A percentile compares a stretch with the other conserved stretches of the same genome.
These are phyloP conservation scores for Verticillium tricorpus DNA, from an alignment of 2,329 filamentous ascomycete species.

Conservation along the genomic window DNA sequence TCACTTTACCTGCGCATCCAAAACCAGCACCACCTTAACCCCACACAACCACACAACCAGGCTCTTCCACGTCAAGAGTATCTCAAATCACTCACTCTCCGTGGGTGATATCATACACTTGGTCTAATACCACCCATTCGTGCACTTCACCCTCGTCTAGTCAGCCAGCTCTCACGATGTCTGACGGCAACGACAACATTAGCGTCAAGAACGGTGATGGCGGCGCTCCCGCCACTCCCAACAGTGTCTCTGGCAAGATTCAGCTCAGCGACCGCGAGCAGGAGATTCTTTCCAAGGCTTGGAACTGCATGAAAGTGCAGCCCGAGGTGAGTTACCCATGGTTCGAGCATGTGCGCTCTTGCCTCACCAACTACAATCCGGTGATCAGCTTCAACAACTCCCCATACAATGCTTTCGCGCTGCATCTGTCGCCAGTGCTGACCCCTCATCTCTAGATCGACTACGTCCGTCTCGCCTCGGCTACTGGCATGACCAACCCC, in stretches of 20 bases:
- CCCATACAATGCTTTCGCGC: neutral
- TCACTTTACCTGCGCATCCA: too few species aligned
- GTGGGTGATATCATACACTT: too few species aligned
- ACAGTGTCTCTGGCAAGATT: neutral
- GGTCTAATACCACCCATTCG: too few species aligned
- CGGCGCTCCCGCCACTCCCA: neutral
- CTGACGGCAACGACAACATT: neutral
- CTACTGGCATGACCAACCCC: constrained; percentile 17
- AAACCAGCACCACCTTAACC: too few species aligned
- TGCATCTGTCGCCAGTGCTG: neutral
- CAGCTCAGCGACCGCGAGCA: constrained; percentile 17
- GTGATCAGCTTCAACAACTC: neutral
- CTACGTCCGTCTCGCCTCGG: constrained; percentile 15
- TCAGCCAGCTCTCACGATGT: neutral
- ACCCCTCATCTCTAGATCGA: constrained; percentile 15
- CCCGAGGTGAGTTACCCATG: constrained; percentile 16
- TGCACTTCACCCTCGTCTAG: too few species aligned
- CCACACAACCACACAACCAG: too few species aligned
- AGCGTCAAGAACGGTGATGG: neutral
- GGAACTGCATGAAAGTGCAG: constrained; percentile 19
- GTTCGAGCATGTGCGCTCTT: neutral
- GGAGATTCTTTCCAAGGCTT: constrained; percentile 17
- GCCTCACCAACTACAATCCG: neutral
- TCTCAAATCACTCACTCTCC: too few species aligned
- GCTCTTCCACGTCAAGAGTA: too few species aligned